phyloP scores from a whole-genome alignment of 1,139 yeast genomes.

The Hanseniaspora gamundiae region DNA sequence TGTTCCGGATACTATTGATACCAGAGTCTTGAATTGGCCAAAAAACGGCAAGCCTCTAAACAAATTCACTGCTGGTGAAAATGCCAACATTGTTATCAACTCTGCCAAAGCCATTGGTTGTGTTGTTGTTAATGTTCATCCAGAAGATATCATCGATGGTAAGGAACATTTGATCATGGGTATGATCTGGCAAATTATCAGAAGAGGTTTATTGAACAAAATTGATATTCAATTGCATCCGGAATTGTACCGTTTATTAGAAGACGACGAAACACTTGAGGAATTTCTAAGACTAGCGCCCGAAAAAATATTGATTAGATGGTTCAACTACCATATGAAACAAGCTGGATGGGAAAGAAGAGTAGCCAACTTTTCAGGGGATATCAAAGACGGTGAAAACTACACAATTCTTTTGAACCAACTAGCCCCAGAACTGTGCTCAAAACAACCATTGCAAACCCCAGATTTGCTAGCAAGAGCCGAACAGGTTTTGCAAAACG shows the following conservation, averaged over 20 bases:
- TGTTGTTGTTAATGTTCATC: conserved; percentile 92
- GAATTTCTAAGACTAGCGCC: conserved; percentile 95
- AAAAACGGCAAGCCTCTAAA: conserved; percentile 73
- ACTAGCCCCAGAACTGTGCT: conserved; percentile 74
- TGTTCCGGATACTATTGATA: conserved; percentile 95
- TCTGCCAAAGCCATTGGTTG: conserved; percentile 99
- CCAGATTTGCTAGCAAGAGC: conserved; percentile 68
- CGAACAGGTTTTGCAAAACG: conserved; percentile 70
- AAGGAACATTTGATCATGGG: conserved; percentile 93
- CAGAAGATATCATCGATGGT: conserved; percentile 95
- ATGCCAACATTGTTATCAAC: conserved; percentile 92
- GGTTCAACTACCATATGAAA: conserved; percentile 94
- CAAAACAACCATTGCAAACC: conserved; percentile 68
- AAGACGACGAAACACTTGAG: conserved; percentile 94
- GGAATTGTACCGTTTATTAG: conserved; percentile 84
- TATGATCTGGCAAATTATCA: conserved; percentile 93
- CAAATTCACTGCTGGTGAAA: conserved; percentile 91
- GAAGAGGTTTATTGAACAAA: conserved; percentile 87
- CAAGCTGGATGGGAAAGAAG: conserved; percentile 88
- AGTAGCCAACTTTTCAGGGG: conserved; percentile 75
- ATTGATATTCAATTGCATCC: conserved; percentile 96
- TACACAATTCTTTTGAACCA: conserved; percentile 83
- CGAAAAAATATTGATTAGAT: conserved; percentile 88
- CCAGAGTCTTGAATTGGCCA: conserved; percentile 88
- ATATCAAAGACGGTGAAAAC: conserved; percentile 90